These are phyloP conservation scores for Sporobolomyces phaffii DNA, from an alignment of 768 basidiomycete genomes.

Conservation along the genomic window DNA sequence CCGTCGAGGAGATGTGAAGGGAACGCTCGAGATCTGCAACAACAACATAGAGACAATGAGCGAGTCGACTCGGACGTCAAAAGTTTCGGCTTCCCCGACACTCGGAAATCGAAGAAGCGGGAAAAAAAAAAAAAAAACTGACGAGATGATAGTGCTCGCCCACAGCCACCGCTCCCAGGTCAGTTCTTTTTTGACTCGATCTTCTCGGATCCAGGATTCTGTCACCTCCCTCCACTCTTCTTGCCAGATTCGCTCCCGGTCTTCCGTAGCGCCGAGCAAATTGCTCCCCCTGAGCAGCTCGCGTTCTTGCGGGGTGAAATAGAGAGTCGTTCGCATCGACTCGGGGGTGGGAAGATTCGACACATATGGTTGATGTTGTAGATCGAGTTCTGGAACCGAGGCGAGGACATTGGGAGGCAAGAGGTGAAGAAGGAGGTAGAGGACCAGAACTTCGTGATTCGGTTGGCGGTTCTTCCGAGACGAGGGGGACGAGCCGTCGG, in stretches of 20 bases:
- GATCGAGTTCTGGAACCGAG: neutral
- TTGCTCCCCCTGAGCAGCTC: slow-evolving; percentile 70
- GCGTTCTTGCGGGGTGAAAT: slow-evolving; percentile 62
- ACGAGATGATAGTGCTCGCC: slow-evolving; percentile 37
- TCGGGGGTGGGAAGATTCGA: slow-evolving; percentile 58
- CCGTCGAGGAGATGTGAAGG: slow-evolving; percentile 70
- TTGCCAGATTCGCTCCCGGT: slow-evolving; percentile 60
- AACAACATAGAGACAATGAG: no score
- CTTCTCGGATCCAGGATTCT: slow-evolving; percentile 47
- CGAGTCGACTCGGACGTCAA: no score
- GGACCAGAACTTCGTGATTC: slow-evolving; percentile 41
- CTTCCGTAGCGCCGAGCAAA: slow-evolving; percentile 66
- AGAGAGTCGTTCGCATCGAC: slow-evolving; percentile 64
- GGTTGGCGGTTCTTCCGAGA: slow-evolving; percentile 9
- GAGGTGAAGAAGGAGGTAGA: slow-evolving; percentile 46
- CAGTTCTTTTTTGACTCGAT: slow-evolving; percentile 53
- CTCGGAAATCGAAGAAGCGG: no score
- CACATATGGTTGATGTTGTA: slow-evolving; percentile 57
- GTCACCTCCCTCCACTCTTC: slow-evolving; percentile 60
- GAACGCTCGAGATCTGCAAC: slow-evolving; percentile 80
- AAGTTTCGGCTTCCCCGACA: no score
- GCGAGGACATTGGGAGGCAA: neutral
- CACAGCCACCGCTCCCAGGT: slow-evolving; percentile 52
- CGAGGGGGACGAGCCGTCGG: neutral
- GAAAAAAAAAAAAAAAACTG: neutral